phyloP scores from a whole-genome alignment of 106 monocot genomes.

The Narthecium ossifragum region DNA sequence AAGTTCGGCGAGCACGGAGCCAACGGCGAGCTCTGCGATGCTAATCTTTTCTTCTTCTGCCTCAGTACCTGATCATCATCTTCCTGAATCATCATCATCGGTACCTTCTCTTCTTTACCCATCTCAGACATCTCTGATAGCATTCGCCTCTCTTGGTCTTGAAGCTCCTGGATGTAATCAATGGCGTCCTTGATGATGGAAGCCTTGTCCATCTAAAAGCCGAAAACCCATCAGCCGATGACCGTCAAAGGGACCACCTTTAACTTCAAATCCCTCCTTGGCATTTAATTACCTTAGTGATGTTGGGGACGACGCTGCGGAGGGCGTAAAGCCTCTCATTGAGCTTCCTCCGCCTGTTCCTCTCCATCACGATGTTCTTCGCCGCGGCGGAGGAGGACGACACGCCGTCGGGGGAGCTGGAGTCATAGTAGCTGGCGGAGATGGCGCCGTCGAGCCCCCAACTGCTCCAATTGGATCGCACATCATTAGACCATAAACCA shows the following conservation, averaged over 20 bases:
- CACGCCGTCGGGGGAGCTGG: constrained; percentile 41
- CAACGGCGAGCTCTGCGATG: background rate
- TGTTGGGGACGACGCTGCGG: constrained; percentile 39
- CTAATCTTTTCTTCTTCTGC: constrained; percentile 2
- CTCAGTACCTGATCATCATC: background rate
- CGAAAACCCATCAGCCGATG: no score
- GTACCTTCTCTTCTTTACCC: background rate
- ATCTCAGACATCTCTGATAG: constrained; percentile 16
- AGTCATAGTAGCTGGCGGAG: constrained; percentile 21
- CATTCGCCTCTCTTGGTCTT: constrained; percentile 51
- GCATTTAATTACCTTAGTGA: constrained; percentile 18
- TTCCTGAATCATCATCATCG: background rate
- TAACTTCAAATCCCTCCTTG: background rate
- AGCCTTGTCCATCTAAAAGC: constrained; percentile 54
- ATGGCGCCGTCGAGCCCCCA: constrained; percentile 23
- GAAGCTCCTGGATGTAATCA: constrained; percentile 49
- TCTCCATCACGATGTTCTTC: constrained; percentile 31
- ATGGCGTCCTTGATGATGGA: constrained; percentile 75
- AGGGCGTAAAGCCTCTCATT: constrained; percentile 35
- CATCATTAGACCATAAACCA: background rate
- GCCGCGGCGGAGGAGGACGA: constrained; percentile 1
- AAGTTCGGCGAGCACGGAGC: background rate
- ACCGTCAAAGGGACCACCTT: no score
- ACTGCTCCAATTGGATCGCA: constrained; percentile 4
- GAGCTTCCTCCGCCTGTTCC: constrained; percentile 24